Evolutionary conservation across 2,329 filamentous ascomycete genomes (phyloP).

Genomic region (Teratosphaeria epicoccoides): DNA sequence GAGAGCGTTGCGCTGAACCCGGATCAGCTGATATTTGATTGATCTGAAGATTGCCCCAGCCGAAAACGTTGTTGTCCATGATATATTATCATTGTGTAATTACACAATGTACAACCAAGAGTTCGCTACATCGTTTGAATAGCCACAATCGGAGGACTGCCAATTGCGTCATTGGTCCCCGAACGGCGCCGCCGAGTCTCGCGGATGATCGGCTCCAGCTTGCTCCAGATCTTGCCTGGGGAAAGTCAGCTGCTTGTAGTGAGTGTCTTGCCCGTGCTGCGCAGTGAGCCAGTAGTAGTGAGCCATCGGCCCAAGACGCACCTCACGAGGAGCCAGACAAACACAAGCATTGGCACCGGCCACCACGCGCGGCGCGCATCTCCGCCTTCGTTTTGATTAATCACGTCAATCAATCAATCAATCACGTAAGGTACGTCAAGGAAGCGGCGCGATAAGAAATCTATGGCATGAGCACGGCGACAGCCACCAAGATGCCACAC

Average conservation of each 20-base stretch:
- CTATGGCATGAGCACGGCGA: neutral
- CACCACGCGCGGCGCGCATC: neutral
- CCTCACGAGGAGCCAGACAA: neutral
- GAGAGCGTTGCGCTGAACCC: neutral
- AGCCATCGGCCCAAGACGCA: neutral
- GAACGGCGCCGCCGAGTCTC: neutral
- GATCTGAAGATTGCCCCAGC: neutral
- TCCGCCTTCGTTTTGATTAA: neutral
- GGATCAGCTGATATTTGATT: neutral
- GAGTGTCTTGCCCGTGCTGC: too few relatives aligned
- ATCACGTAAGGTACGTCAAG: neutral
- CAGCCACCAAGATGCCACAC: conserved; percentile 1
- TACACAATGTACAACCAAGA: too few relatives aligned
- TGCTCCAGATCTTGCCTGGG: neutral
- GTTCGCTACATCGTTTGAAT: too few relatives aligned
- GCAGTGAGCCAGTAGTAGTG: too few relatives aligned
- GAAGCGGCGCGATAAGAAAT: neutral
- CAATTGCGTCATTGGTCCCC: neutral
- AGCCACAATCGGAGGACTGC: neutral
- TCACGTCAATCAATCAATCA: too few relatives aligned
- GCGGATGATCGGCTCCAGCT: neutral
- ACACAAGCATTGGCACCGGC: neutral
- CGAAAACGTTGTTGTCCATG: too few relatives aligned
- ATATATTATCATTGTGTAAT: too few relatives aligned
- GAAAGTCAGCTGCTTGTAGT: neutral